These are phyloP conservation scores for Salix dunnii DNA, from an alignment of 345 rosid species.

Conservation along the genomic window DNA sequence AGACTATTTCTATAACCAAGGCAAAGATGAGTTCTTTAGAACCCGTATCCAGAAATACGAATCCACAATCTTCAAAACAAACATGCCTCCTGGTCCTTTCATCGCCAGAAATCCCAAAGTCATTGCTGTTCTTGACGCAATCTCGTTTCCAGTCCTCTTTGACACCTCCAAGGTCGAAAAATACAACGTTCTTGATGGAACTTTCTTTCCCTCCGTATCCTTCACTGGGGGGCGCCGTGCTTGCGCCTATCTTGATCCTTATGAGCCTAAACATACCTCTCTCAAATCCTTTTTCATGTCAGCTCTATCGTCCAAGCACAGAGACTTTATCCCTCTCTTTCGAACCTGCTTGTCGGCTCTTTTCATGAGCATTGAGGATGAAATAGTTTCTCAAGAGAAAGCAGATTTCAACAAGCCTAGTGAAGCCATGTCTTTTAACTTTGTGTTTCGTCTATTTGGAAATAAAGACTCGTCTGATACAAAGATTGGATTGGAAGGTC, in stretches of 20 bases:
- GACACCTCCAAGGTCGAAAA: conserved; percentile 46
- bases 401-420: conserved; percentile 7
- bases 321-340: conserved; percentile 31
- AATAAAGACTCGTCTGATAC: conserved; percentile 23
- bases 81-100: conserved; percentile 59
- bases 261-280: conserved; percentile 33
- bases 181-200: conserved; percentile 31
- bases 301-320: conserved; percentile 11
- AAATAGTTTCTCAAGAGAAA: conserved; percentile 1
- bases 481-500: conserved; percentile 22
- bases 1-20: conserved; percentile 48
- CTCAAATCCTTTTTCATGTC: conserved; percentile 31
- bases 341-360: conserved; percentile 18
- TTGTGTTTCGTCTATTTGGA: conserved; percentile 17
- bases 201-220: conserved; percentile 38
- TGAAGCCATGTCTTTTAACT: conserved; percentile 22
- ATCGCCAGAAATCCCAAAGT: conserved; percentile 29
- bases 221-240: conserved; percentile 43
- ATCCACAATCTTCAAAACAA: conserved; percentile 37
- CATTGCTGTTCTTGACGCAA: conserved; percentile 33
- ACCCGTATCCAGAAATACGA: conserved; percentile 21
- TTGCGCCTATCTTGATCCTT: conserved; percentile 42
- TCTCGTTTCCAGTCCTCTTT: conserved; percentile 42
- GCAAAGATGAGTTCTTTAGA: conserved; percentile 33
- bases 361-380: conserved; percentile 29